Evolutionary conservation across 2,329 filamentous ascomycete genomes (phyloP).

Genomic region (Cladorrhinum sp.): DNA sequence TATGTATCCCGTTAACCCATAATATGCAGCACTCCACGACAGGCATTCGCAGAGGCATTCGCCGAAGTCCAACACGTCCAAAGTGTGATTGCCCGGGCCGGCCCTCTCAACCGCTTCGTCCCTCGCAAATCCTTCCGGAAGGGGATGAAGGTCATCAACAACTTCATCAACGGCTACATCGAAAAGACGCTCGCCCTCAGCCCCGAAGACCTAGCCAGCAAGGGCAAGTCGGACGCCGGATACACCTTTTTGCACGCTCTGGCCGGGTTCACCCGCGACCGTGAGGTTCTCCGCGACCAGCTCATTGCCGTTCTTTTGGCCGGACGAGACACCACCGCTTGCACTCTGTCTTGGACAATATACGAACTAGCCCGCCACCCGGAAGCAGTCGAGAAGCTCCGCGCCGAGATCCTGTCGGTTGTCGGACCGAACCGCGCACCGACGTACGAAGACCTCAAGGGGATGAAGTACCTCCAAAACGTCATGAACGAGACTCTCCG

Average conservation of each 20-base stretch:
- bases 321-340: slow-evolving; percentile 83
- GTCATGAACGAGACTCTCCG: slow-evolving; percentile 75
- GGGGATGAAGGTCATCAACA: slow-evolving; percentile 66
- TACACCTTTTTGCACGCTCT: slow-evolving; percentile 89
- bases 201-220: slow-evolving; percentile 68
- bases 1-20: not conserved
- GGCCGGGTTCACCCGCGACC: slow-evolving; percentile 72
- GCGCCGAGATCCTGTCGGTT: slow-evolving; percentile 65
- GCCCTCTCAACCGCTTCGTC: slow-evolving; percentile 60
- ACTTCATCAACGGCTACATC: slow-evolving; percentile 76
- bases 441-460: slow-evolving; percentile 78
- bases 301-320: slow-evolving; percentile 79
- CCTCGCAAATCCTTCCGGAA: slow-evolving; percentile 62
- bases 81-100: slow-evolving; percentile 61
- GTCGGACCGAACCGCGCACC: slow-evolving; percentile 63
- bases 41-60: slow-evolving; percentile 78
- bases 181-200: slow-evolving; percentile 67
- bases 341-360: slow-evolving; percentile 72
- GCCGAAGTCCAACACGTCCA: slow-evolving; percentile 74
- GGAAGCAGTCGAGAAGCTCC: slow-evolving; percentile 62
- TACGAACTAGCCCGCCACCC: slow-evolving; percentile 78
- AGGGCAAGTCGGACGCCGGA: slow-evolving; percentile 65
- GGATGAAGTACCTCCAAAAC: slow-evolving; percentile 77
- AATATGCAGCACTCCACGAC: slow-evolving; percentile 50
- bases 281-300: slow-evolving; percentile 75